phyloP scores from a whole-genome alignment of 2,329 filamentous ascomycete species.

The Alternaria postmessia region DNA sequence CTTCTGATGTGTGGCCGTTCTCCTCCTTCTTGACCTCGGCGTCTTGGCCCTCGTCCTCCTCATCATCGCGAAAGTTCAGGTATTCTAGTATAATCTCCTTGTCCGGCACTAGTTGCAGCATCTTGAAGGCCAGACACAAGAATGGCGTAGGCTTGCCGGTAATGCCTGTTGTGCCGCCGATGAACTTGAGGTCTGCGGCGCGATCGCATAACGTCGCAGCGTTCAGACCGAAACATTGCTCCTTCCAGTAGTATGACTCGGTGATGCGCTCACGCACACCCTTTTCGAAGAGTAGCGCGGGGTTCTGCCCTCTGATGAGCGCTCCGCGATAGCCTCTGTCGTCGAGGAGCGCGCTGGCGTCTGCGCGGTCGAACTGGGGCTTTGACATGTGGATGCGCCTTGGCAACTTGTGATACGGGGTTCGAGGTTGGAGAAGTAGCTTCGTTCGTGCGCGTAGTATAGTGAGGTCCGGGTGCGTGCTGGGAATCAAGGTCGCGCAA shows the following conservation, averaged over 20 bases:
- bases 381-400: constrained; percentile 41
- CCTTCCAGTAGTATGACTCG: constrained; percentile 97
- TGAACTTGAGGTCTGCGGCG: constrained; percentile 81
- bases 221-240: constrained; percentile 97
- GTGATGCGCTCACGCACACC: constrained; percentile 94
- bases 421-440: not conserved
- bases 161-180: constrained; percentile 87
- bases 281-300: constrained; percentile 95
- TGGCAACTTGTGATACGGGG: not conserved
- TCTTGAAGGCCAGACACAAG: constrained; percentile 91
- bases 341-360: constrained; percentile 80
- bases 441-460: not conserved
- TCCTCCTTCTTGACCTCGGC: constrained; percentile 49
- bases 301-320: constrained; percentile 89
- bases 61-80: constrained; percentile 63
- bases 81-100: constrained; percentile 83
- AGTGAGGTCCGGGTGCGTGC: not conserved
- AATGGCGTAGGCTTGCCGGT: constrained; percentile 91
- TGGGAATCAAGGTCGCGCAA: constrained; percentile 5
- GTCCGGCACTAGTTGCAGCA: constrained; percentile 84
- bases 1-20: constrained; percentile 6
- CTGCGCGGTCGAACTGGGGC: constrained; percentile 71
- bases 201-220: constrained; percentile 82
- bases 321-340: constrained; percentile 82
- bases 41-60: constrained; percentile 26